A percentile compares a stretch with the other conserved stretches of the same genome.
Conservation (phyloP, 225 moss, liverwort and hornwort genomes). For the Lunularia cruciata region DNA sequence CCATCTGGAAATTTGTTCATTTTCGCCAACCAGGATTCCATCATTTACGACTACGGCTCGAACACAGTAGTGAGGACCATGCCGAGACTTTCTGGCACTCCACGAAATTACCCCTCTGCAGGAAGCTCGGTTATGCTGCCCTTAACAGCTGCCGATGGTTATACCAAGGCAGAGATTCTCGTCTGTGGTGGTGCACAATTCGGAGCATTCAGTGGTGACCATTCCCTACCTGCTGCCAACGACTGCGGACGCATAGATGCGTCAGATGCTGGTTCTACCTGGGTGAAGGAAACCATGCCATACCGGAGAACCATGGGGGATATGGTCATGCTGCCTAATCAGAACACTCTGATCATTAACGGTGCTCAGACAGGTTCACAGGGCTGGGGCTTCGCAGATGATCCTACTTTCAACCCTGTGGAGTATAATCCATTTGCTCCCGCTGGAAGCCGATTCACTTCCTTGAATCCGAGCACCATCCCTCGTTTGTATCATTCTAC, state of each 20-base stretch:
- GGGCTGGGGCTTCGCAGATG: conserved; percentile 68
- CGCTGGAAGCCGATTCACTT: conserved; percentile 41
- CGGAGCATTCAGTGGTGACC: conserved; percentile 39
- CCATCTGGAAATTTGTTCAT: conserved; percentile 67
- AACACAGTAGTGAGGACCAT: conserved; percentile 29
- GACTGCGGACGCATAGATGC: conserved; percentile 65
- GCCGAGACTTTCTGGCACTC: conserved; percentile 56
- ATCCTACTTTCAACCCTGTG: conserved; percentile 55
- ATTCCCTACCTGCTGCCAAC: conserved; percentile 2
- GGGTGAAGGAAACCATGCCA: conserved; percentile 81
- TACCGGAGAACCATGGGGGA: conserved; percentile 64
- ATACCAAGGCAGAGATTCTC: conserved; percentile 52
- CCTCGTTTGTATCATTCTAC: conserved; percentile 86
- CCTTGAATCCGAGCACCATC: conserved; percentile 52
- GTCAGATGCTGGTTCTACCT: conserved; percentile 35
- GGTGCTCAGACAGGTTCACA: conserved; percentile 80
- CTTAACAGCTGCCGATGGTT: conserved; percentile 40
- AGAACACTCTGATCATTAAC: conserved; percentile 64
- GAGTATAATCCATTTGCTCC: conserved; percentile 50
- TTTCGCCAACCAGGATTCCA: conserved; percentile 66
- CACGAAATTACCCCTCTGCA: conserved; percentile 78
- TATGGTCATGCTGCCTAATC: conserved; percentile 72
- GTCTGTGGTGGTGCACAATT: conserved; percentile 71
- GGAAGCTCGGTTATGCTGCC: conserved; percentile 84
- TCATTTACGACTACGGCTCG: conserved; percentile 53